These are phyloP conservation scores for Fragaria ananassa DNA, from an alignment of 306 rosid genomes.

Conservation along the genomic window DNA sequence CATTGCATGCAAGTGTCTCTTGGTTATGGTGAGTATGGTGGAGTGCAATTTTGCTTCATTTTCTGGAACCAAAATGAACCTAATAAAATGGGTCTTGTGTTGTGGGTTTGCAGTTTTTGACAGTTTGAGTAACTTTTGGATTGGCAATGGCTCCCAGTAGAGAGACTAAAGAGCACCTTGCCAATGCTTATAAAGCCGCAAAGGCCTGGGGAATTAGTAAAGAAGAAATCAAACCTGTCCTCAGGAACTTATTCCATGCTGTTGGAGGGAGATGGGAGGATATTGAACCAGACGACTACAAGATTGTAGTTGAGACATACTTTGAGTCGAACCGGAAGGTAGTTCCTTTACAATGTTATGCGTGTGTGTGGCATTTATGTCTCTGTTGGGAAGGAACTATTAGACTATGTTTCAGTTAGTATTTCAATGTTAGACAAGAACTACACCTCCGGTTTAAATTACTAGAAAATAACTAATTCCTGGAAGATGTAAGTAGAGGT, in stretches of 20 bases:
- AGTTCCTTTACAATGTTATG: not conserved
- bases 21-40: not conserved
- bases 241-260: slow-evolving; percentile 36
- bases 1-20: not conserved
- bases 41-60: not conserved
- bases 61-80: not conserved
- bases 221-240: slow-evolving; percentile 50
- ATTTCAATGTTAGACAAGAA: not conserved
- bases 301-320: slow-evolving; percentile 60
- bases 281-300: slow-evolving; percentile 72
- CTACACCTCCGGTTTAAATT: not conserved
- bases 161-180: slow-evolving; percentile 19
- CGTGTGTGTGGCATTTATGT: not conserved
- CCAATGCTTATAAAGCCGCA: slow-evolving; percentile 47
- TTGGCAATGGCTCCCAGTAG: slow-evolving; percentile 40
- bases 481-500: not conserved
- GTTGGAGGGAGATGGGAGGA: slow-evolving; percentile 54
- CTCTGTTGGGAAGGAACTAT: not conserved
- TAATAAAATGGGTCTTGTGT: not conserved
- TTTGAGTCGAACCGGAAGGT: slow-evolving; percentile 72
- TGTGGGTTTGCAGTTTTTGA: not conserved
- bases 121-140: not conserved
- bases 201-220: slow-evolving; percentile 45
- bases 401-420: not conserved
- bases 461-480: not conserved